A percentile compares a stretch with the other conserved stretches of the same genome.
These are phyloP conservation scores for Lyophyllum shimeji DNA, from an alignment of 768 basidiomycete genomes.

Conservation along the genomic window DNA sequence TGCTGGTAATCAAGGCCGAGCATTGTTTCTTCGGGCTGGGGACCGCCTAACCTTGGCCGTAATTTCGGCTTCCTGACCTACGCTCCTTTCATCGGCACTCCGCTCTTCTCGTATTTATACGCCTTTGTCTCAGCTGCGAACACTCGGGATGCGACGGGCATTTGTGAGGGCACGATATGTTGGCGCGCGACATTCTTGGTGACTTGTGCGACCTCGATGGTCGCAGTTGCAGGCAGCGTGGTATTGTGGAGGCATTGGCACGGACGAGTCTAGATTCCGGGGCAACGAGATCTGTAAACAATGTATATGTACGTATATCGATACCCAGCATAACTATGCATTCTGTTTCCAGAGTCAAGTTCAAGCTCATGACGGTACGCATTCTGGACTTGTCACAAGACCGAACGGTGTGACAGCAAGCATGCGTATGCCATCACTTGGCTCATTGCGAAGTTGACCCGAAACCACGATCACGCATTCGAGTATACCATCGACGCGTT, in stretches of 20 bases:
- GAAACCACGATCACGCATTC: too few relatives aligned
- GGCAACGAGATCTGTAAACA: not conserved
- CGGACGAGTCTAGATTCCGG: slow-evolving; percentile 42
- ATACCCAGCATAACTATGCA: not conserved
- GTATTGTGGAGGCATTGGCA: slow-evolving; percentile 68
- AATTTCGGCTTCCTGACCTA: slow-evolving; percentile 78
- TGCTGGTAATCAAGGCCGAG: slow-evolving; percentile 52
- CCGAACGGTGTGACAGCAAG: too few relatives aligned
- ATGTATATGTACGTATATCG: not conserved
- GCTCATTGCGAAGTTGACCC: too few relatives aligned
- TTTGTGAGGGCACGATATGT: slow-evolving; percentile 61
- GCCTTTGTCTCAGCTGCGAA: slow-evolving; percentile 63
- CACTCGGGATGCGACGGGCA: slow-evolving; percentile 33
- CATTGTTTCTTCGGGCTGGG: slow-evolving; percentile 73
- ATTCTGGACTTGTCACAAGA: too few relatives aligned
- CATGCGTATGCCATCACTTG: too few relatives aligned
- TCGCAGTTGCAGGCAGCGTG: slow-evolving; percentile 44
- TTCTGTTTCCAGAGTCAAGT: not conserved
- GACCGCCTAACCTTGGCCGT: slow-evolving; percentile 63
- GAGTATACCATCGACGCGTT: not conserved
- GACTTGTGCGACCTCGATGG: slow-evolving; percentile 37
- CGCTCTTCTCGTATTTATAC: slow-evolving; percentile 77
- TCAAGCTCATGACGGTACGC: too few relatives aligned
- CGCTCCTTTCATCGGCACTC: slow-evolving; percentile 74
- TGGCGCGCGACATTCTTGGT: slow-evolving; percentile 70